Percentiles rank a stretch among this genome's conserved stretches.
These are phyloP conservation scores for Gymnopilus junonius DNA, from an alignment of 768 basidiomycete species.

Conservation along the genomic window DNA sequence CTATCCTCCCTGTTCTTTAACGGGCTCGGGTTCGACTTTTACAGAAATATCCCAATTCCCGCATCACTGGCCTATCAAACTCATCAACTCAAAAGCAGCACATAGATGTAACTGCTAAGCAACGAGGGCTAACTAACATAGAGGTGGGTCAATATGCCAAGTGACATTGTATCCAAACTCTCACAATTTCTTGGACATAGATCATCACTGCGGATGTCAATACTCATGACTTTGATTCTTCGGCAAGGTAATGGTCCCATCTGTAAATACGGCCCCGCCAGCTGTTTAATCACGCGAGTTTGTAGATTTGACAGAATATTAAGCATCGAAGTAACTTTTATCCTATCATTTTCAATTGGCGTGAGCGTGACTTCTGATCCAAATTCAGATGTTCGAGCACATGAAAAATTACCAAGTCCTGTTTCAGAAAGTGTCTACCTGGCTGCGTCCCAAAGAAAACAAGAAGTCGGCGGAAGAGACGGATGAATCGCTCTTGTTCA, in stretches of 20 bases:
- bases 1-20: background rate
- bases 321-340: constrained; percentile 62
- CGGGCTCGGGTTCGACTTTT: background rate
- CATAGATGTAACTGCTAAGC: constrained; percentile 56
- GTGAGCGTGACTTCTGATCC: background rate
- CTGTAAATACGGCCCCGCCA: background rate
- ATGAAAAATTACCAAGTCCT: constrained; percentile 76
- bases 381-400: constrained; percentile 70
- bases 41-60: constrained; percentile 69
- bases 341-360: background rate
- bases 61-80: constrained; percentile 68
- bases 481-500: constrained; percentile 59
- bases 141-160: constrained; percentile 39
- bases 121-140: constrained; percentile 56
- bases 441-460: constrained; percentile 52
- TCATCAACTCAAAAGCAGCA: constrained; percentile 69
- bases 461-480: constrained; percentile 5
- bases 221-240: constrained; percentile 56
- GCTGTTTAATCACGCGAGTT: background rate
- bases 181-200: constrained; percentile 27
- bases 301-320: constrained; percentile 70
- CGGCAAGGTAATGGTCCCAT: constrained; percentile 37
- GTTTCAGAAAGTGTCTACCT: constrained; percentile 63
- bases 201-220: constrained; percentile 76
- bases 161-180: background rate